Conservation (phyloP, 768 basidiomycete genomes). For the Hortiboletus campestris region DNA sequence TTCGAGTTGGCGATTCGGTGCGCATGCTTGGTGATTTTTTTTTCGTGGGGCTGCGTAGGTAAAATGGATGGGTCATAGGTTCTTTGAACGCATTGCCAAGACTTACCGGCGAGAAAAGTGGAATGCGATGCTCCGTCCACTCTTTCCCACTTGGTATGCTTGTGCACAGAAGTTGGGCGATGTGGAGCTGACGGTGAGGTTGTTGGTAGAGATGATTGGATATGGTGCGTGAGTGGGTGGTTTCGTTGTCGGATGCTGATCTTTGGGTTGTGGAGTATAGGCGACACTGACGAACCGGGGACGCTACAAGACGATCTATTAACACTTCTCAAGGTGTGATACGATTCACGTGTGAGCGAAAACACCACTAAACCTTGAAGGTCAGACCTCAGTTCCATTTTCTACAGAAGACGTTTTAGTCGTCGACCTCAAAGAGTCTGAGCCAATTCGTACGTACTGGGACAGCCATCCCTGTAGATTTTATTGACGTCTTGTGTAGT, state of each 20-base stretch:
- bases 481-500: slow-evolving; percentile 43
- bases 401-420: slow-evolving; percentile 53
- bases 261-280: slow-evolving; percentile 28
- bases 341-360: not conserved
- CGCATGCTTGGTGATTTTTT: not conserved
- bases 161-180: slow-evolving; percentile 76
- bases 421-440: slow-evolving; percentile 62
- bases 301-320: slow-evolving; percentile 67
- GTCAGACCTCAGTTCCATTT: slow-evolving; percentile 69
- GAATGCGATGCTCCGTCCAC: slow-evolving; percentile 67
- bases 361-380: not conserved
- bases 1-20: slow-evolving; percentile 88
- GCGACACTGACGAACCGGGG: slow-evolving; percentile 45
- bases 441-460: slow-evolving; percentile 55
- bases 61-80: slow-evolving; percentile 43
- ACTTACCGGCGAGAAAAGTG: slow-evolving; percentile 87
- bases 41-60: not conserved
- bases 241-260: not conserved
- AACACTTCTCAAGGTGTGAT: slow-evolving; percentile 65
- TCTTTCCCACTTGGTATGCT: slow-evolving; percentile 77
- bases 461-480: not conserved
- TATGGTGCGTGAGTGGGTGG: slow-evolving; percentile 49
- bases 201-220: slow-evolving; percentile 83
- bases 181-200: slow-evolving; percentile 67
- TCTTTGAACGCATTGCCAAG: slow-evolving; percentile 89